Evolutionary conservation across 768 basidiomycete species (phyloP).

Genomic region (Russula foetens): DNA sequence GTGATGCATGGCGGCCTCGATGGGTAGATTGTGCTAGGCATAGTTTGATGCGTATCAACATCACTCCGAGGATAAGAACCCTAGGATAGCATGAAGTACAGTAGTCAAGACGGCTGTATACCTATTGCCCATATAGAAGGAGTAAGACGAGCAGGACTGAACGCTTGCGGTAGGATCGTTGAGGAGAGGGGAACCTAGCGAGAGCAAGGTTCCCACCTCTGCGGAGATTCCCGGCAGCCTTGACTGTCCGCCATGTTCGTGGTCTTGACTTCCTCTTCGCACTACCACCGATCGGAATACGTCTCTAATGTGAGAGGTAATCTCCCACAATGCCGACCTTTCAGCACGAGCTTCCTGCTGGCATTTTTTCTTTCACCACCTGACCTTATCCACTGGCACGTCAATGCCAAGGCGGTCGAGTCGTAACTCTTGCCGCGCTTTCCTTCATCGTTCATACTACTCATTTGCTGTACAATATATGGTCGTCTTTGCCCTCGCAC

Average conservation of each 20-base stretch:
- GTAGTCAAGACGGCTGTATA: too few relatives aligned
- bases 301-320: background rate
- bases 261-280: too few relatives aligned
- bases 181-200: too few relatives aligned
- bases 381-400: background rate
- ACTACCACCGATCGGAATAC: too few relatives aligned
- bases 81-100: too few relatives aligned
- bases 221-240: too few relatives aligned
- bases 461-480: constrained; percentile 16
- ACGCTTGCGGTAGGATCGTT: background rate
- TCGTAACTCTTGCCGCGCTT: background rate
- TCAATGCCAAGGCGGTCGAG: background rate
- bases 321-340: background rate
- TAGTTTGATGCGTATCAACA: too few relatives aligned
- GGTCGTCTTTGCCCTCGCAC: constrained; percentile 22
- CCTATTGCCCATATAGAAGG: too few relatives aligned
- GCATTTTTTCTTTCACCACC: background rate
- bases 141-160: too few relatives aligned
- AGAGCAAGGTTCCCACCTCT: too few relatives aligned
- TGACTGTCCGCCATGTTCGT: too few relatives aligned
- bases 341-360: background rate
- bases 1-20: background rate
- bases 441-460: background rate
- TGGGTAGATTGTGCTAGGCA: too few relatives aligned
- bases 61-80: background rate